A percentile compares a stretch with the other conserved stretches of the same genome.
Evolutionary conservation across 169 alveolate genomes (phyloP).

Genomic region (Plasmodium gonderi): DNA sequence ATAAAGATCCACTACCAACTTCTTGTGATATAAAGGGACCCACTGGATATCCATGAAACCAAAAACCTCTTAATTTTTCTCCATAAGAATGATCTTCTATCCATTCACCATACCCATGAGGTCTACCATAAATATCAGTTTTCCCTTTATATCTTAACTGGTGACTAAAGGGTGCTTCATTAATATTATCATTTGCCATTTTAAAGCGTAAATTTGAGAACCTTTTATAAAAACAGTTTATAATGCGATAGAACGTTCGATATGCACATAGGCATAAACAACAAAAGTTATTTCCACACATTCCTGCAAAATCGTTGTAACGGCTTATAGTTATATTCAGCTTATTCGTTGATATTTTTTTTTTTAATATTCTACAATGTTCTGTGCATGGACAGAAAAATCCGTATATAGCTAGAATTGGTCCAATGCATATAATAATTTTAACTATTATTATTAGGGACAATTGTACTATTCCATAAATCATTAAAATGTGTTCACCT

Average conservation of each 20-base stretch:
- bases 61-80: conserved; percentile 88
- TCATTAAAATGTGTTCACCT: conserved; percentile 66
- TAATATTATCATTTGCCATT: conserved; percentile 29
- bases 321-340: conserved; percentile 82
- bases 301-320: conserved; percentile 83
- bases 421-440: conserved; percentile 78
- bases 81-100: conserved; percentile 89
- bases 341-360: conserved; percentile 63
- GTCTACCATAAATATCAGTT: conserved; percentile 87
- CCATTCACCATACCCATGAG: conserved; percentile 93
- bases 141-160: conserved; percentile 89
- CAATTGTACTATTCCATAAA: conserved; percentile 79
- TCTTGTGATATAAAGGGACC: conserved; percentile 92
- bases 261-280: conserved; percentile 83
- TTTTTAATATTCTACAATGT: conserved; percentile 80
- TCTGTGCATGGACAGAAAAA: conserved; percentile 86
- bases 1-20: conserved; percentile 89
- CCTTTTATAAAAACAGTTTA: conserved; percentile 53
- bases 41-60: conserved; percentile 92
- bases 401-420: conserved; percentile 83
- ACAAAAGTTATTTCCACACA: conserved; percentile 82
- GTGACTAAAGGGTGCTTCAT: conserved; percentile 85
- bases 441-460: conserved; percentile 76
- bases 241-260: conserved; percentile 80
- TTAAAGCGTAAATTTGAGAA: conserved; percentile 44